Evolutionary conservation across 805 yeast genomes (phyloP), one percentile per base, ranked within the genome.

Genomic region (Saccharomycopsis synnaedendra): DNA sequence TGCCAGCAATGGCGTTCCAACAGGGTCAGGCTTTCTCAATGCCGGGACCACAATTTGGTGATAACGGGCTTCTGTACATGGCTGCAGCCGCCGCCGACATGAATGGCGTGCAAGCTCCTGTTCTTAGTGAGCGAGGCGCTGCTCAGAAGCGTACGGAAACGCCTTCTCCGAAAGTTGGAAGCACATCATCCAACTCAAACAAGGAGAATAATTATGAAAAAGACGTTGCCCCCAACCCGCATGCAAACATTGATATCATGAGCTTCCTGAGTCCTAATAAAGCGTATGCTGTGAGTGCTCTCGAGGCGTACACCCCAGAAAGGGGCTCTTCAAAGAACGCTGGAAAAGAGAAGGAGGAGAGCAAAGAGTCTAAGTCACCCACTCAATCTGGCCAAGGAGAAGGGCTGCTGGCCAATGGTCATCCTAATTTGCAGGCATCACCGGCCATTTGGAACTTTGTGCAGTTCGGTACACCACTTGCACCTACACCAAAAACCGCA

Each of bases 401-500:
- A 30, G n/a, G n/a, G 32, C 27, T 42, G 42, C 11, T 46, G 36
- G 5, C 43, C 42, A 45, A 41, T 51, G 28, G 52, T 56, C 48
- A 43, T 33, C 39, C 29, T 45, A 53, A 52, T 33, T 46, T 60
- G 38, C 65, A 64, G 45, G 63, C 67, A 32, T 85, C 95, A 1
- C 97, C 97, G 1, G 96, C 95, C 11, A 76, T 89, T 50, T 86
- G 96, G 97, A 85, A 84, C 60, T 80, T 85, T 65, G 86, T 89
- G 58, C 96, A 88, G 58, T 80, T 89, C 47, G 68, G 76, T 39
- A 74, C 80, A 3, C 66, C 53, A 5, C 27, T 40, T 7, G 10
- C 38, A 6, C 50, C 43, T 32, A 50, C 53, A 4, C 53, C 53
- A 9, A 49, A 40, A 31, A 37, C 33, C 5, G 27, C 40, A 5